Base-by-base conservation (phyloP, 2,329 filamentous ascomycete species). In the Alternaria triticina region DNA sequence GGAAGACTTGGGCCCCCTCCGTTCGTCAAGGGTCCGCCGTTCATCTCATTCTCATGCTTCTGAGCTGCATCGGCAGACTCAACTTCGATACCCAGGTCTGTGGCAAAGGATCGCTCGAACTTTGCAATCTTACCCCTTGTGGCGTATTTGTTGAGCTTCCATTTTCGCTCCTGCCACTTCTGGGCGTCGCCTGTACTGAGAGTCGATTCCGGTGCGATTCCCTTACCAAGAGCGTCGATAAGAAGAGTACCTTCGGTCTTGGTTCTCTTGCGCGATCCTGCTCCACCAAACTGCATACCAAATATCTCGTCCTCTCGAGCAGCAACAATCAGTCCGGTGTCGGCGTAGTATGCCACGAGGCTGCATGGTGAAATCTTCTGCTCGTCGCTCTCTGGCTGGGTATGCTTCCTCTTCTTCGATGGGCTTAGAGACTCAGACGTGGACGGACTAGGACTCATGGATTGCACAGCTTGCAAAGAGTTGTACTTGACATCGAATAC, bases 181-280 rank as follows among this genome's bases (percentile, higher is more conserved):
- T 72, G 66, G 60, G 54, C 67, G 15, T 72, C 70, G 17, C 61
- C 44, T 25, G 52, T 58, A 13, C 27, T 17, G n/a, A 13, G 22
- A 22, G 36, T 23, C 5, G 57, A 33, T 13, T 61, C 62, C 15
- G 61, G 44, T 10, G 62, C 52, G 30, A 87, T 81, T 3, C 90
- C 91, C 63, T 89, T 89, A 2, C 91, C 90, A 57, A 94, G 87
- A 0, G 91, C 91, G 74, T 94, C 91, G 33, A 92, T 90, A 25
- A 94, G 81, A 8, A 92, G 82, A 9, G 90, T 89, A 55, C 77
- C 77, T 43, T 76, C 69, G 5, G 71, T 70, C 67, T 75, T 81
- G n/a, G 70, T 66, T 25, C 79, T 75, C 64, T 82, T 83, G 7
- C 76, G 74, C 10, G 74, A 64, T 7, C 73, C 68, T 6, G 72